Evolutionary conservation across 257 asterid genomes (phyloP).

Genomic region (Ajuga chamaepitys): DNA sequence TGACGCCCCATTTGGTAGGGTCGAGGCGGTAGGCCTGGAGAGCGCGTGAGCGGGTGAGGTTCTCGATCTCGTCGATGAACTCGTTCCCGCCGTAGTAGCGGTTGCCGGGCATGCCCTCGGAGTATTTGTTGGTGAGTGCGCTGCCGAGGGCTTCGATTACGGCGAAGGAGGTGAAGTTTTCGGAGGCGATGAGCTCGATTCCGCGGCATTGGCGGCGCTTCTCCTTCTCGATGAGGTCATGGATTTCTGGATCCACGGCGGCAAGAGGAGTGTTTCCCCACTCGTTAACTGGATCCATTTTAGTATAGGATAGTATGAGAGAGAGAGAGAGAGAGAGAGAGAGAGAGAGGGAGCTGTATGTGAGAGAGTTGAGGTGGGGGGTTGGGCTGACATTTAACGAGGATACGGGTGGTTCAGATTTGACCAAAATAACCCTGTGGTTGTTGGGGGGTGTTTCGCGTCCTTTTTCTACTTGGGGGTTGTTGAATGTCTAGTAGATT

Average conservation of each 20-base stretch:
- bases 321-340: not conserved
- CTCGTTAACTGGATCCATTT: conserved; percentile 48
- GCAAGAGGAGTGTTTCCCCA: conserved; percentile 53
- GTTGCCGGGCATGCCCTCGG: conserved; percentile 59
- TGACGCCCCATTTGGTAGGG: conserved; percentile 59
- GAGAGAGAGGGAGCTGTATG: not conserved
- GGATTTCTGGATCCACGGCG: conserved; percentile 46
- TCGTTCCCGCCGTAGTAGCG: conserved; percentile 63
- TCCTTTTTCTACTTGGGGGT: not conserved
- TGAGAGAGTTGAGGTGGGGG: not conserved
- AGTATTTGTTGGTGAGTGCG: conserved; percentile 56
- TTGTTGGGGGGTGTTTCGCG: conserved; percentile 6
- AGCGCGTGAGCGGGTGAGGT: conserved; percentile 58
- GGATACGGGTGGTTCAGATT: not conserved
- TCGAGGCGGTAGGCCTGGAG: conserved; percentile 57
- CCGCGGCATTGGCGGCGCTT: conserved; percentile 68
- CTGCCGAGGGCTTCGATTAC: conserved; percentile 59
- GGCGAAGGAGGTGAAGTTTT: conserved; percentile 79
- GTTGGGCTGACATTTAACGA: conserved; percentile 8
- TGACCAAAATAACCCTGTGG: conserved; percentile 21
- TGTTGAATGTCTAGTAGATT: no score
- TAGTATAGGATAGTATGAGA: not conserved
- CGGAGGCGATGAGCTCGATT: conserved; percentile 71
- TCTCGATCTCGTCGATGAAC: conserved; percentile 56
- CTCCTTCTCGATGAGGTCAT: conserved; percentile 57